A percentile compares a stretch with the other conserved stretches of the same genome.
Conservation (phyloP, 2,329 filamentous ascomycete species). For the Phyllosticta citribraziliensis region DNA sequence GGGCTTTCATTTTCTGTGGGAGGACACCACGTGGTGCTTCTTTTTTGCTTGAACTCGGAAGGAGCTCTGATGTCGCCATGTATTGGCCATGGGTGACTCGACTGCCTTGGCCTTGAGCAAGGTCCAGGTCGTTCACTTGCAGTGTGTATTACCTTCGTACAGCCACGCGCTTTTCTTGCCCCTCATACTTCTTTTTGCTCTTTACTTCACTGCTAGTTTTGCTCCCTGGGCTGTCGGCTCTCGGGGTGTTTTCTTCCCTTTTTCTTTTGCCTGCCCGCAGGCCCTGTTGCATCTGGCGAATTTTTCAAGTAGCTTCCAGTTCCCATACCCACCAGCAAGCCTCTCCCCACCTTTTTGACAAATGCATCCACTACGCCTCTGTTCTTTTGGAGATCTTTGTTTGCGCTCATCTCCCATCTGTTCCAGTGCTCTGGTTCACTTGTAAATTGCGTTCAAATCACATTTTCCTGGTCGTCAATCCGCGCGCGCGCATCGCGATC, state of each 20-base stretch:
- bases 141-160: neutral
- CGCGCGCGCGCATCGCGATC: too few species aligned
- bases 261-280: neutral
- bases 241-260: neutral
- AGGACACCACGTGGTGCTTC: conserved; percentile 6
- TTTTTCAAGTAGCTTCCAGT: neutral
- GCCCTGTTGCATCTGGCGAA: neutral
- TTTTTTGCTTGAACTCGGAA: neutral
- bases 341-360: too few species aligned
- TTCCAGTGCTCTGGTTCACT: too few species aligned
- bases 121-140: neutral
- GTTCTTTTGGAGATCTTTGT: too few species aligned
- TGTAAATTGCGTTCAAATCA: too few species aligned
- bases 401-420: too few species aligned
- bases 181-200: neutral
- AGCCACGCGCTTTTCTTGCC: neutral
- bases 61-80: neutral
- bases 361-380: too few species aligned
- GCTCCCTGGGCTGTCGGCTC: neutral
- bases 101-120: neutral
- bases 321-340: neutral
- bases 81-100: neutral
- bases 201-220: neutral
- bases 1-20: neutral
- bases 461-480: too few species aligned